These are phyloP conservation scores for Colletotrichum musae DNA, from an alignment of 2,329 filamentous ascomycete genomes.

Conservation along the genomic window DNA sequence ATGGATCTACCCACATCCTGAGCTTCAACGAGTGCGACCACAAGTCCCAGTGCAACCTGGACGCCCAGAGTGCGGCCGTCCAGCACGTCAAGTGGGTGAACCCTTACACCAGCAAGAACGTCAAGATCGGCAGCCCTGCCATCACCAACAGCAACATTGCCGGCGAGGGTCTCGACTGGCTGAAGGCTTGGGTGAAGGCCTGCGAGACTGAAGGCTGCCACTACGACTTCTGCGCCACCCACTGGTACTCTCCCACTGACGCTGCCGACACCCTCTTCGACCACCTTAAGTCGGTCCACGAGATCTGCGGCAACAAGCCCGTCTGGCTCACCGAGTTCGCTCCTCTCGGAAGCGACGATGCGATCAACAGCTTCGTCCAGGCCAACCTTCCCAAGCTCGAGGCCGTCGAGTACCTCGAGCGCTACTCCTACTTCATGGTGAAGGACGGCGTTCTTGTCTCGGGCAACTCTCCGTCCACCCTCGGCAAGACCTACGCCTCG, in stretches of 20 bases:
- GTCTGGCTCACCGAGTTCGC: constrained; percentile 79
- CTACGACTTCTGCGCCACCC: constrained; percentile 73
- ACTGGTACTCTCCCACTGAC: constrained; percentile 73
- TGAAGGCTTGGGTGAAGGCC: constrained; percentile 65
- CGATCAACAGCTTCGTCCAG: constrained; percentile 64
- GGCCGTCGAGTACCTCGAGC: constrained; percentile 64
- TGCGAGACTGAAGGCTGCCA: constrained; percentile 65
- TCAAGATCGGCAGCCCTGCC: constrained; percentile 70
- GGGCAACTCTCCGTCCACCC: constrained; percentile 56
- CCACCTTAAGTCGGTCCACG: constrained; percentile 65
- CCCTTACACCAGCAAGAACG: constrained; percentile 64
- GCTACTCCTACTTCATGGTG: constrained; percentile 72
- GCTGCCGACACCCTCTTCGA: constrained; percentile 66
- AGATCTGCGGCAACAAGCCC: constrained; percentile 62
- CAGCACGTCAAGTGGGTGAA: constrained; percentile 69
- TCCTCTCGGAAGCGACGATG: constrained; percentile 60
- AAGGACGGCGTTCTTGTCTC: constrained; percentile 59
- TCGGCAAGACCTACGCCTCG: constrained; percentile 66
- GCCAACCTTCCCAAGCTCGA: constrained; percentile 65
- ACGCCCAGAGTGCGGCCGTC: constrained; percentile 64
- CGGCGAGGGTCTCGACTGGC: constrained; percentile 70
- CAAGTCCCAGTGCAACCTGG: constrained; percentile 70
- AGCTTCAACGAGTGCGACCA: constrained; percentile 82
- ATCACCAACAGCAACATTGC: constrained; percentile 71
- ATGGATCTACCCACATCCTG: constrained; percentile 71